Base-by-base conservation (phyloP, 2,329 filamentous ascomycete species). In the Periconia sp. region DNA sequence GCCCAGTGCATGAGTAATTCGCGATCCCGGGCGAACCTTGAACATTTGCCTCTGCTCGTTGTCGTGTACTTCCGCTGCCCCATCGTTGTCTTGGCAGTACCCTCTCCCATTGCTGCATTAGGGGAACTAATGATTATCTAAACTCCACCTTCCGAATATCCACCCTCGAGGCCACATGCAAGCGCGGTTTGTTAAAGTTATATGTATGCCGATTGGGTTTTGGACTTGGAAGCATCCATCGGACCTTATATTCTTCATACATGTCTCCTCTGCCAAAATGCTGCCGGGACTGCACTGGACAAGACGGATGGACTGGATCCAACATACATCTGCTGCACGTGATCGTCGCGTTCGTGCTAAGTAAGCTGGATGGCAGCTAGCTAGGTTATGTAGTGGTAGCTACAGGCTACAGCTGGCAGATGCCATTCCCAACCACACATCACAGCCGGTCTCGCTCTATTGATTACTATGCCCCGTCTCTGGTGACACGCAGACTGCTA, bases 401-500 rank as follows among this genome's bases (percentile, higher is more conserved):
- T 3, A 43, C 6, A 23, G 33, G 33, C 33, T 37, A 37, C 23
- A 17, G 8, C 17, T 15, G 13, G 18, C 35, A 23, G 14, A 41
- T 23, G 30, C 19, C n/a, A 3, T 17, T 35, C 23, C 46, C 10
- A 41, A 35, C 46, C 31, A 35, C 11, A 11, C 19, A 23, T 23
- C 11, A 11, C 33, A 37, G 33, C 15, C 33, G n/a, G 19, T 14
- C 18, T 17, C 13, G 35, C 33, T 17, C 46, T 41, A 8, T 23
- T 18, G 3, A 23, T 14, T 31, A 53, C 47, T 42, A 58, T 58
- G 57, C 33, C 17, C 47, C 15, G 30, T 27, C 11, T 27, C 41
- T 52, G 52, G 54, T 55, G 44, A 55, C 54, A 41, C 19, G n/a
- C 17, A 42, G n/a, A 27, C n/a, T 9, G 11, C 17, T 33, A 27